Conservation (phyloP, 2,329 filamentous ascomycete genomes). For the Paecilomyces niveus region DNA sequence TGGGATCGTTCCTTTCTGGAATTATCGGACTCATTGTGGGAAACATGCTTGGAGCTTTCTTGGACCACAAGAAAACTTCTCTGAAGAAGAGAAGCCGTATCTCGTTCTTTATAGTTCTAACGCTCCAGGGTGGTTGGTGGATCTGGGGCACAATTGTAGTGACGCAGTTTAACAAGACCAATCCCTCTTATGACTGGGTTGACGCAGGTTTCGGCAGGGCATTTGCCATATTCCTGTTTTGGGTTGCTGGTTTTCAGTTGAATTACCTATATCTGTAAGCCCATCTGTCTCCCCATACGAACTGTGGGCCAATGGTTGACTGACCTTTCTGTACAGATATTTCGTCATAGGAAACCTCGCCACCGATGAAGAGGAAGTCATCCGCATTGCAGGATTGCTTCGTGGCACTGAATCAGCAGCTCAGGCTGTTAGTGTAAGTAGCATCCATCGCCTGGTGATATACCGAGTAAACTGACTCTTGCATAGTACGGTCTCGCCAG, state of each 20-base stretch:
- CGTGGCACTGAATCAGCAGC: slow-evolving; percentile 65
- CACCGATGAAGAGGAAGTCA: slow-evolving; percentile 53
- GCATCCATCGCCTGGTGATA: not conserved
- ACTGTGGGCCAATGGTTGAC: not conserved
- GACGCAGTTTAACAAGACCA: slow-evolving; percentile 50
- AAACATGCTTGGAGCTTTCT: slow-evolving; percentile 59
- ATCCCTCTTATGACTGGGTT: slow-evolving; percentile 60
- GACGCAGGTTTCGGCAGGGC: slow-evolving; percentile 57
- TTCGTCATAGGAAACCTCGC: slow-evolving; percentile 64
- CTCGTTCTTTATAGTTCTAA: slow-evolving; percentile 46
- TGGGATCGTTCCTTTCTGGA: slow-evolving; percentile 64
- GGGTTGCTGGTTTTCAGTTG: slow-evolving; percentile 61
- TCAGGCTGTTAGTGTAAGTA: slow-evolving; percentile 57
- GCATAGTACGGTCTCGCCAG: slow-evolving; percentile 57
- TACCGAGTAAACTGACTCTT: not conserved
- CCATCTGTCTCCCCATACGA: not conserved
- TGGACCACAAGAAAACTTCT: slow-evolving; percentile 52
- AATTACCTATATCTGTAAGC: slow-evolving; percentile 65
- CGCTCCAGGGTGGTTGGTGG: slow-evolving; percentile 63
- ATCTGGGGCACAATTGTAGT: slow-evolving; percentile 62
- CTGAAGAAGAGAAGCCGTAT: slow-evolving; percentile 49
- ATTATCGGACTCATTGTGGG: slow-evolving; percentile 59
- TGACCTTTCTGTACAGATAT: slow-evolving; percentile 42
- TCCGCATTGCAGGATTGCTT: slow-evolving; percentile 61
- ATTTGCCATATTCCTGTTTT: slow-evolving; percentile 62